Percentiles rank a stretch among this genome's conserved stretches.
These are phyloP conservation scores for Phytophthora constricta DNA, from an alignment of 352 stramenopile genomes.

Conservation along the genomic window DNA sequence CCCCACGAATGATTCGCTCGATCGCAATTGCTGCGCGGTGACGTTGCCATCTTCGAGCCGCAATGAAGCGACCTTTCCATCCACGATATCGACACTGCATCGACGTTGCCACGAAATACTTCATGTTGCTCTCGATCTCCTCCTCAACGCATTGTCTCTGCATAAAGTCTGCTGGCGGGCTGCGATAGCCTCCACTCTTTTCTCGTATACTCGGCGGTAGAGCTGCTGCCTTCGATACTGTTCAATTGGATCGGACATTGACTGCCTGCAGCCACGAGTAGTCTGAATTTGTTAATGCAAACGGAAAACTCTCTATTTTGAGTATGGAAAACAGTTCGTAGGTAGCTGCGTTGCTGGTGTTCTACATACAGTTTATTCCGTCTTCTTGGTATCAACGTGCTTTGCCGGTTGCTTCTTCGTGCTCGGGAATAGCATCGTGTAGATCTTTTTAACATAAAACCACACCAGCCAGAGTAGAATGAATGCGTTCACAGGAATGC, in stretches of 20 bases:
- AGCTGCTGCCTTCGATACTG: constrained; percentile 59
- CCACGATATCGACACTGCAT: constrained; percentile 72
- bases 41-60: constrained; percentile 33
- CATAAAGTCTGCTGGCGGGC: constrained; percentile 51
- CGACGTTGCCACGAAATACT: constrained; percentile 72
- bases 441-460: constrained; percentile 57
- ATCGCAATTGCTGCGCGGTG: constrained; percentile 66
- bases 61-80: constrained; percentile 58
- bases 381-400: constrained; percentile 37
- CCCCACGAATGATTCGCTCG: constrained; percentile 59
- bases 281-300: neutral
- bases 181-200: constrained; percentile 54
- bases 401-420: too few species aligned
- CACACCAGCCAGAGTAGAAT: constrained; percentile 69
- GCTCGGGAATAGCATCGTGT: constrained; percentile 21
- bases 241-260: constrained; percentile 57
- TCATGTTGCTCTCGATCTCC: constrained; percentile 79
- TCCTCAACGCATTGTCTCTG: constrained; percentile 70
- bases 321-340: constrained; percentile 7
- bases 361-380: too few species aligned
- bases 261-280: neutral
- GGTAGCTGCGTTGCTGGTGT: too few species aligned
- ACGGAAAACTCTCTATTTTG: constrained; percentile 34
- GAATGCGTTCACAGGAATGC: constrained; percentile 57
- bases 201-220: constrained; percentile 62